phyloP scores from a whole-genome alignment of 805 yeast genomes.

The Suhomyces prunicola region DNA sequence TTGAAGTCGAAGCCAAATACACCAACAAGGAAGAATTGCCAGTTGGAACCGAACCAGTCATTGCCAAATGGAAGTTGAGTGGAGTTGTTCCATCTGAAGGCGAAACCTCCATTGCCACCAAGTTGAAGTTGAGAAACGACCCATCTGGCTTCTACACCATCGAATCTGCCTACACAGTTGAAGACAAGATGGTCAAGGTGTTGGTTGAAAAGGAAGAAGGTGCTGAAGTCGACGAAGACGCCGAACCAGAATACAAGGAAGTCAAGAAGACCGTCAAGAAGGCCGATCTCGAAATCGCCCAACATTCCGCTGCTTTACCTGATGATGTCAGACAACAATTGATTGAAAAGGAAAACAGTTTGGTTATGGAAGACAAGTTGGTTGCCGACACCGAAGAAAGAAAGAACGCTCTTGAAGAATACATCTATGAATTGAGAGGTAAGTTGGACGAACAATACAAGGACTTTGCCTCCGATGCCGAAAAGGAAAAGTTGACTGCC shows the following conservation, averaged over 20 bases:
- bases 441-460: conserved; percentile 90
- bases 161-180: conserved; percentile 92
- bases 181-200: conserved; percentile 87
- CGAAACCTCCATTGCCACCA: conserved; percentile 74
- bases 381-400: conserved; percentile 98
- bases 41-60: conserved; percentile 56
- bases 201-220: conserved; percentile 64
- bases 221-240: conserved; percentile 54
- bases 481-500: conserved; percentile 73
- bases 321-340: conserved; percentile 52
- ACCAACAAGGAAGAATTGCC: conserved; percentile 74
- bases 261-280: conserved; percentile 94
- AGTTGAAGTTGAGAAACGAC: conserved; percentile 93
- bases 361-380: conserved; percentile 88
- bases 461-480: conserved; percentile 85
- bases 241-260: conserved; percentile 80
- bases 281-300: conserved; percentile 65
- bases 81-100: conserved; percentile 84
- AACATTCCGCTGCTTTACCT: conserved; percentile 61
- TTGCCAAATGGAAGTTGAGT: conserved; percentile 81
- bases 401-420: conserved; percentile 97
- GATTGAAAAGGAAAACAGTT: conserved; percentile 79
- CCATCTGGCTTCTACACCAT: conserved; percentile 93
- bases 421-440: conserved; percentile 95
- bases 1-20: conserved; percentile 81